Conservation (phyloP, 768 basidiomycete species). For the Mycena venus region DNA sequence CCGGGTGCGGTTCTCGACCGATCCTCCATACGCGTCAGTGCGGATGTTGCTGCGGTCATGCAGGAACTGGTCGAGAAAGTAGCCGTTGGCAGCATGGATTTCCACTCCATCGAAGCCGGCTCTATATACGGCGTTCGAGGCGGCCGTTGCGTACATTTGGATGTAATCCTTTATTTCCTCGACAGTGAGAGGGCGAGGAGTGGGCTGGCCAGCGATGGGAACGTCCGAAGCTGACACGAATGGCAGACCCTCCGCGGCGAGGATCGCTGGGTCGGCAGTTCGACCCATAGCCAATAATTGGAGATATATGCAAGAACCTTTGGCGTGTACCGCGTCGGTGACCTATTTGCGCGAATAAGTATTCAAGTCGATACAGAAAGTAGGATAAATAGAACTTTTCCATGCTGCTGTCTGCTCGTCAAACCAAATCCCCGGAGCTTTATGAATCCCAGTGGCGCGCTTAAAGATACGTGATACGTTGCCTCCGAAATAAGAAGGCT, state of each 20-base stretch:
- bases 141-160: background rate
- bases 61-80: constrained; percentile 41
- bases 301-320: background rate
- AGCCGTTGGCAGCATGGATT: constrained; percentile 27
- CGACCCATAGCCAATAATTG: background rate
- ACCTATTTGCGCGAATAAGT: background rate
- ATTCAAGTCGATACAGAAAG: background rate
- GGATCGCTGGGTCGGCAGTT: background rate
- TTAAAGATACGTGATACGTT: background rate
- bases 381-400: background rate
- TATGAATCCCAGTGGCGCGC: background rate
- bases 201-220: too few relatives aligned
- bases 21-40: background rate
- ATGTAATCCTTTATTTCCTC: background rate
- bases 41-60: background rate
- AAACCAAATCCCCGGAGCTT: background rate
- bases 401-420: background rate
- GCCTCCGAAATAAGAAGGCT: background rate
- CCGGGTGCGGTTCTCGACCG: background rate
- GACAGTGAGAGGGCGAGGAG: background rate
- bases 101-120: background rate
- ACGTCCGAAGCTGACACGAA: background rate
- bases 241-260: background rate
- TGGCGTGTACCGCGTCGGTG: background rate
- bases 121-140: background rate